Conservation (phyloP, 371 early-diverging fungal species). For the Blakeslea trispora region DNA sequence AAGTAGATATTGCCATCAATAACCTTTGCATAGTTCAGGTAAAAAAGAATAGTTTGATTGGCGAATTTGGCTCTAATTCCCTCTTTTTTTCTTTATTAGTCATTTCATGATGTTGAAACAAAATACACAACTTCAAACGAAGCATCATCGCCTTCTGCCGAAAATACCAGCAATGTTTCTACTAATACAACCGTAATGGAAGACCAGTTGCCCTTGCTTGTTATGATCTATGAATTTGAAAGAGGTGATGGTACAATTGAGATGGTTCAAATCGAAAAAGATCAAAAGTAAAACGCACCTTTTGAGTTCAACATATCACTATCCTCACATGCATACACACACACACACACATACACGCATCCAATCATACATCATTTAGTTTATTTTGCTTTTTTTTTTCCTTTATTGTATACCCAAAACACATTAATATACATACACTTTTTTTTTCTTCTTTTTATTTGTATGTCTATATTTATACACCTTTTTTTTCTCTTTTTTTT, state of each 20-base stretch:
- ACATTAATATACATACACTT: neutral
- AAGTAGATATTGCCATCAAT: conserved; percentile 43
- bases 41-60: neutral
- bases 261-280: conserved; percentile 16
- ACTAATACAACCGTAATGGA: no score
- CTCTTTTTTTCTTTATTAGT: neutral
- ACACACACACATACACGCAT: no score
- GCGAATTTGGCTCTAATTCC: no score
- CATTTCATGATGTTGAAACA: neutral
- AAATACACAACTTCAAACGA: no score
- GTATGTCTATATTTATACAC: no score
- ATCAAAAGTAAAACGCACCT: neutral
- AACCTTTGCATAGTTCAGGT: conserved; percentile 49
- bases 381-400: neutral
- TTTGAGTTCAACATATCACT: no score
- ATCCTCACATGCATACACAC: neutral
- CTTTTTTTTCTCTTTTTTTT: no score
- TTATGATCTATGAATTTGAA: conserved; percentile 51
- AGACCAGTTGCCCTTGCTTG: conserved; percentile 18
- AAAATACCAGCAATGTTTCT: no score
- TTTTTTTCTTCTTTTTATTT: conserved; percentile 2
- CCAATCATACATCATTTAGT: no score
- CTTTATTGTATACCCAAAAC: conserved; percentile 6
- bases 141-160: conserved; percentile 19
- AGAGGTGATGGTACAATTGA: conserved; percentile 37